Evolutionary conservation across 768 basidiomycete species (phyloP), one percentile per base, ranked within the genome.

Genomic region (Favolaschia claudopus): DNA sequence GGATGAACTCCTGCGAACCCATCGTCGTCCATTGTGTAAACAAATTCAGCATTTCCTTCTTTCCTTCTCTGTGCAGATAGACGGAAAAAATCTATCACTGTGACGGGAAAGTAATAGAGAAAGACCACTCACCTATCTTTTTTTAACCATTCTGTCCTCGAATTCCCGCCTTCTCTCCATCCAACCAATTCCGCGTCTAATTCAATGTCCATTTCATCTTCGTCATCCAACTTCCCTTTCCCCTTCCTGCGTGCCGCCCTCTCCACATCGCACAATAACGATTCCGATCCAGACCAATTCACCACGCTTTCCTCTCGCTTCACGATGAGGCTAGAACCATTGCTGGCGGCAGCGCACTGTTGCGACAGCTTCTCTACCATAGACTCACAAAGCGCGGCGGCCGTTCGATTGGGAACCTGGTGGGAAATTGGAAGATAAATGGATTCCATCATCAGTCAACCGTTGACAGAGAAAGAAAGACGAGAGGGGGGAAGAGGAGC

Each of bases 61-160:
- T 84, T 29, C 88, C 88, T 52, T 78, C 73, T 55, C 87, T 89
- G 68, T 37, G 57, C 38, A 43, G 42, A 64, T 51, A 58, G 37
- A 46, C n/a, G 25, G 34, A 39, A 29, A 54, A 59, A 51, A 60
- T 54, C 38, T n/a, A n/a, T n/a, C n/a, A n/a, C n/a, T n/a, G n/a
- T n/a, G n/a, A 51, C 28, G 55, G 37, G 49, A 27, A 29, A 29
- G 25, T 36, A 22, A 29, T 14, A 32, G 22, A 34, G 27, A 60
- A 36, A 45, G 53, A 58, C 48, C 39, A 70, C 78, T 74, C 62
- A 74, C 88, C 79, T 80, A 58, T 85, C 83, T 68, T 82, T 83
- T 71, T 78, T 82, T 34, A 77, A 71, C 88, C 88, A 89, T 65
- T 89, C 88, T 49, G 71, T 72, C 65, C 78, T 78, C 60, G 77